Percentiles rank a stretch among this genome's conserved stretches.
phyloP scores from a whole-genome alignment of 2,329 filamentous ascomycete species.

The Aspergillus oerlinghausenensis region DNA sequence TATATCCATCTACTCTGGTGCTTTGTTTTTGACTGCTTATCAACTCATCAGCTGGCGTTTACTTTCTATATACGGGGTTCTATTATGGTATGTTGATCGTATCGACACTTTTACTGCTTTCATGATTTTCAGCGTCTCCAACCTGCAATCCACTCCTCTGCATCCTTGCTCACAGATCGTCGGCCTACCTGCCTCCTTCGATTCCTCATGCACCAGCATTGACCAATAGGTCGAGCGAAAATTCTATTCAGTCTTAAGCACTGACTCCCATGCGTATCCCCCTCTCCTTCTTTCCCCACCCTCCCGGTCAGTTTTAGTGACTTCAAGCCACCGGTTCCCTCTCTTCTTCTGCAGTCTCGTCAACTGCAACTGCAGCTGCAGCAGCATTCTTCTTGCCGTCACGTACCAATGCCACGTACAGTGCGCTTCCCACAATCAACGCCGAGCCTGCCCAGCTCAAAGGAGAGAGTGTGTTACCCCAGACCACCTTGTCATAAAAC shows the following conservation, averaged over 20 bases:
- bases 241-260: neutral
- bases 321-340: neutral
- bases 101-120: neutral
- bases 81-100: neutral
- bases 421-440: conserved; percentile 60
- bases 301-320: neutral
- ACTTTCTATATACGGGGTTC: neutral
- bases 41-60: neutral
- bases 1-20: neutral
- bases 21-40: neutral
- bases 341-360: conserved; percentile 1
- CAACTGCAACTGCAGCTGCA: neutral
- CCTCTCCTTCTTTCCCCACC: neutral
- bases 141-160: neutral
- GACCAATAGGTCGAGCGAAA: neutral
- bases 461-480: conserved; percentile 54
- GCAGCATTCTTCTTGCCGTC: conserved; percentile 20
- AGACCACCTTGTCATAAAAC: conserved; percentile 60
- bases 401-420: conserved; percentile 59
- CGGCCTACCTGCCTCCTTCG: conserved; percentile 2
- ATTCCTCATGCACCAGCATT: neutral
- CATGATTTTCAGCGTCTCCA: neutral
- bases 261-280: neutral
- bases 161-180: conserved; percentile 9
- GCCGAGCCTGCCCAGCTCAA: conserved; percentile 58